These are phyloP conservation scores for Limnanthes douglasii DNA, from an alignment of 345 rosid species.

Conservation along the genomic window DNA sequence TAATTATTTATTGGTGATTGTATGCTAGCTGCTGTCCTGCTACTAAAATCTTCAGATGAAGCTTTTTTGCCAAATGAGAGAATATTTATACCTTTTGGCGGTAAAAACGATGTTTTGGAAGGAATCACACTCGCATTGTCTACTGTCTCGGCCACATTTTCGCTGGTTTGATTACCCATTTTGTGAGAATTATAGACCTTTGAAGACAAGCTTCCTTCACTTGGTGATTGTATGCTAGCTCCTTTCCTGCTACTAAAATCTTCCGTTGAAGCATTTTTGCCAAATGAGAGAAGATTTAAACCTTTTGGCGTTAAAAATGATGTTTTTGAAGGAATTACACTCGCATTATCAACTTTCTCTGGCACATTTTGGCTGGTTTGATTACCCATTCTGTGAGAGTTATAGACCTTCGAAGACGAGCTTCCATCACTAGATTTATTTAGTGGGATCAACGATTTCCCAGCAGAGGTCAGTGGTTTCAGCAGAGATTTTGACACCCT, in stretches of 20 bases:
- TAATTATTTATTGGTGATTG: too few relatives aligned
- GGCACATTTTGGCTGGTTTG: not conserved
- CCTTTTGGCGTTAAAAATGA: slow-evolving; percentile 18
- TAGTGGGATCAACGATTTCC: slow-evolving; percentile 10
- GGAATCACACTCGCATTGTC: not conserved
- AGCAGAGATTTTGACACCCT: slow-evolving; percentile 13
- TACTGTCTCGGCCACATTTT: not conserved
- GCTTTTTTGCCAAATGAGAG: slow-evolving; percentile 1
- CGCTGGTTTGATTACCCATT: slow-evolving; percentile 9
- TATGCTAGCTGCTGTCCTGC: too few relatives aligned
- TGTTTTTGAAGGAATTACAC: slow-evolving; percentile 3
- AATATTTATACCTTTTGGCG: slow-evolving; percentile 9
- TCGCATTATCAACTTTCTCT: not conserved
- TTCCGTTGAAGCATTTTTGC: slow-evolving; percentile 18
- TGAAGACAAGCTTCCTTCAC: too few relatives aligned
- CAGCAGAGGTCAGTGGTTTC: slow-evolving; percentile 8
- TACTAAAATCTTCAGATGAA: not conserved
- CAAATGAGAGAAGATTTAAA: slow-evolving; percentile 37
- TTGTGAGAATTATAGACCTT: too few relatives aligned
- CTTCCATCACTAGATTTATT: slow-evolving; percentile 8
- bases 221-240: not conserved
- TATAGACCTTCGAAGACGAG: slow-evolving; percentile 11
- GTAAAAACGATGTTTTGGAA: slow-evolving; percentile 3
- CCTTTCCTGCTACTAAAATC: slow-evolving; percentile 10
- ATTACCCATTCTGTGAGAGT: slow-evolving; percentile 7